These are phyloP conservation scores for Eucalyptus pumila DNA, from an alignment of 345 rosid species.

Conservation along the genomic window DNA sequence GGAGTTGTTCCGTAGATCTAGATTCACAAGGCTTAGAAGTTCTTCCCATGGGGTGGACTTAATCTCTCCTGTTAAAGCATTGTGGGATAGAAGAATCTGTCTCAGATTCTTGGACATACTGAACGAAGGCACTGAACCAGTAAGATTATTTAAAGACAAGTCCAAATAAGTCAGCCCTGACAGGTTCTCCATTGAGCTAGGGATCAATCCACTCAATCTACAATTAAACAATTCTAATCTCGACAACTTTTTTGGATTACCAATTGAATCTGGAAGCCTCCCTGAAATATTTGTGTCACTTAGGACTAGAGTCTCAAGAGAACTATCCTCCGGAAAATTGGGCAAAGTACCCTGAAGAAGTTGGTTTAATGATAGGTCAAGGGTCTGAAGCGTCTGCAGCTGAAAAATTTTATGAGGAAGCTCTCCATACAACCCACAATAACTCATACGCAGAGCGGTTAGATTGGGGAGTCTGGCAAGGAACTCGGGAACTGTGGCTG, in stretches of 20 bases:
- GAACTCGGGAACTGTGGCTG: slow-evolving; percentile 6
- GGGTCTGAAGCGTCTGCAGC: neutral
- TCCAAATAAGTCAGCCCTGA: too few species aligned
- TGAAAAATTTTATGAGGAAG: slow-evolving; percentile 10
- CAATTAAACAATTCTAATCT: rapidly evolving
- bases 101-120: neutral
- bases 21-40: slow-evolving; percentile 2
- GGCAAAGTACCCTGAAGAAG: too few species aligned
- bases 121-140: slow-evolving; percentile 15
- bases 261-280: too few species aligned
- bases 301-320: too few species aligned
- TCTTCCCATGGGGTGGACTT: slow-evolving; percentile 5
- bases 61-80: slow-evolving; percentile 10
- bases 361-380: too few species aligned
- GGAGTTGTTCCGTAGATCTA: slow-evolving; percentile 6
- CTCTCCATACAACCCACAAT: slow-evolving; percentile 1
- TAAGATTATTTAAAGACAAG: too few species aligned
- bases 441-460: neutral
- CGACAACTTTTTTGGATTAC: too few species aligned
- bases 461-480: slow-evolving; percentile 6
- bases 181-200: too few species aligned
- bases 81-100: neutral
- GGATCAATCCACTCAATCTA: too few species aligned
- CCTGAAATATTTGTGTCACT: rapidly evolving
- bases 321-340: too few species aligned